Base-by-base conservation (phyloP, 495 filamentous ascomycete species). In the Podospora fimiseda region DNA sequence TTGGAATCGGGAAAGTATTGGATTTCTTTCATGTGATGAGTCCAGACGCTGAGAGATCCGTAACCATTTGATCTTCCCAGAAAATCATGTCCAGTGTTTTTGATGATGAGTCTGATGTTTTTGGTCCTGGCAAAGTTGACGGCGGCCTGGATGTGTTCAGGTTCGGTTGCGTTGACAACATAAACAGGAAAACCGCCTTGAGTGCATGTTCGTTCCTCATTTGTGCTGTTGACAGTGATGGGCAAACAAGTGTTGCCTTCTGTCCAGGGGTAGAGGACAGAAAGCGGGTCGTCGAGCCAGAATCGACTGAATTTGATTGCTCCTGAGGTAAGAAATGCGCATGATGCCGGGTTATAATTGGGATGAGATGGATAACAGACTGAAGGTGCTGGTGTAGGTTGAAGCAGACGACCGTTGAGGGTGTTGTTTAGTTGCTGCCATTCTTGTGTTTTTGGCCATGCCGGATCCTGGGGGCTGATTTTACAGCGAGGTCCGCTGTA, bases 101-200 rank as follows among this genome's bases (percentile, higher is more conserved):
- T 20, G 14, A 55, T 38, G 27, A 55, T 48, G 13, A 59, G 37
- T 13, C 56, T 44, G 16, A 83, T 53, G 18, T 71, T 71, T 9
- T 65, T 59, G 14, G 77, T 68, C 20, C 70, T 67, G 6, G 79
- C 79, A 65, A 80, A 81, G 52, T 72, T 72, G 9, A 83, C 66
- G 1, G 74, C 71, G 9, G 67, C 59, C 43, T 71, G 67, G 24
- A 81, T 62, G 51, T 84, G 71, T 19, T 66, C 59, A 6, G 71
- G 65, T 11, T 46, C 70, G 47, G 57, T 73, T 7, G 72, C 77
- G 48, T 78, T 76, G 39, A 83, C 70, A 1, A 74, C 71, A 50
- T 80, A 79, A 15, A 62, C 65, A 18, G 73, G 71, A 53, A 75
- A 77, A 7, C 69, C 9, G 43, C 56, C 56, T 8, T 51, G 42